A percentile compares a stretch with the other conserved stretches of the same genome.
These are phyloP conservation scores for Cordyceps cicadae DNA, from an alignment of 2,329 filamentous ascomycete genomes.

Conservation along the genomic window DNA sequence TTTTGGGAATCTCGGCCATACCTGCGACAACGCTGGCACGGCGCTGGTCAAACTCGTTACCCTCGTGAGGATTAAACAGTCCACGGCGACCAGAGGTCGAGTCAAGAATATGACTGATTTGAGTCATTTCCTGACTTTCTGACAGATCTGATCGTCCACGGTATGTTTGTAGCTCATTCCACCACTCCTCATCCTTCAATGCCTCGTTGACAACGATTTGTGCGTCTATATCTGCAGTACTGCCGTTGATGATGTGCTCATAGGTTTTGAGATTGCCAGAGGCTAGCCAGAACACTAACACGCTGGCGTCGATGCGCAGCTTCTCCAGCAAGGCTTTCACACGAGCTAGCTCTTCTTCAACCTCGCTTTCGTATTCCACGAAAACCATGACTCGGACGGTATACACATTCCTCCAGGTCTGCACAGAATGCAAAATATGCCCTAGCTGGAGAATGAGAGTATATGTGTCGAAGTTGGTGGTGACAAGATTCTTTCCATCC, in stretches of 20 bases:
- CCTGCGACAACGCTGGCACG: constrained; percentile 39
- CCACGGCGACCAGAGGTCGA: constrained; percentile 34
- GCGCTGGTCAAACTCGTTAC: constrained; percentile 21
- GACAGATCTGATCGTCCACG: constrained; percentile 35
- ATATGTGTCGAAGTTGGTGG: constrained; percentile 86
- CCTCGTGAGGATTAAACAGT: constrained; percentile 35
- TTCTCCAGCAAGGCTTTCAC: constrained; percentile 71
- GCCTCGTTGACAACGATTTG: constrained; percentile 56
- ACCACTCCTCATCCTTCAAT: constrained; percentile 70
- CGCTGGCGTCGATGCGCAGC: constrained; percentile 69
- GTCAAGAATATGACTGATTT: constrained; percentile 36
- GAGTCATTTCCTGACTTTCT: constrained; percentile 34
- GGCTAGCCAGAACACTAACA: constrained; percentile 75
- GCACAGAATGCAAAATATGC: constrained; percentile 74
- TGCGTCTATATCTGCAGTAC: constrained; percentile 43
- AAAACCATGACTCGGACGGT: constrained; percentile 73
- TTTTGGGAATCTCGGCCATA: constrained; percentile 53
- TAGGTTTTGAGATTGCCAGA: constrained; percentile 65
- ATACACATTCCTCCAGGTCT: constrained; percentile 69
- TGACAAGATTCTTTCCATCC: constrained; percentile 60
- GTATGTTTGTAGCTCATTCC: constrained; percentile 61
- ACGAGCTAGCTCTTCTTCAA: constrained; percentile 66
- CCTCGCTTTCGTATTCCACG: constrained; percentile 79
- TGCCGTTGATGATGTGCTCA: constrained; percentile 69
- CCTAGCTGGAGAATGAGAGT: constrained; percentile 80